These are phyloP conservation scores for Hanseniaspora uvarum DNA, from an alignment of 1,139 yeast genomes.

Conservation along the genomic window DNA sequence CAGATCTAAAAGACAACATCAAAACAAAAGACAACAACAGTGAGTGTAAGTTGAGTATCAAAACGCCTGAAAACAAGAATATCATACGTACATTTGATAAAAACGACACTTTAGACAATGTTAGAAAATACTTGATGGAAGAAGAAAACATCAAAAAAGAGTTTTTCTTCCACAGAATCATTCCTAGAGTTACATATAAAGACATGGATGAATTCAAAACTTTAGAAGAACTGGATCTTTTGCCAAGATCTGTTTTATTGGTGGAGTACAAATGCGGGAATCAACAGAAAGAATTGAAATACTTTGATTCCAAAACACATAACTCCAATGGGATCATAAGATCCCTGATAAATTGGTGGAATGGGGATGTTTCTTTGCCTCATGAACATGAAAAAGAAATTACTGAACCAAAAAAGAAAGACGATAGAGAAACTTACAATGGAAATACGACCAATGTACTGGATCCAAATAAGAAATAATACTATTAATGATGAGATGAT, in stretches of 20 bases:
- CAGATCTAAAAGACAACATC: conserved; percentile 12
- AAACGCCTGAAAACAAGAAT: conserved; percentile 27
- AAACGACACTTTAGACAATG: conserved; percentile 33
- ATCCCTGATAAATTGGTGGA: conserved; percentile 31
- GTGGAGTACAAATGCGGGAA: conserved; percentile 40
- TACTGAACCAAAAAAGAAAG: conserved; percentile 25
- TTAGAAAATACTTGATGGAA: conserved; percentile 52
- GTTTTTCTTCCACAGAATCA: conserved; percentile 39
- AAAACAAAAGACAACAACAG: conserved; percentile 8
- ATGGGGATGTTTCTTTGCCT: conserved; percentile 6
- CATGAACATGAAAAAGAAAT: conserved; percentile 6
- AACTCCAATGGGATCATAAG: conserved; percentile 26
- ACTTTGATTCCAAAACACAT: conserved; percentile 21
- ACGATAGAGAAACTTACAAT: conserved; percentile 37
- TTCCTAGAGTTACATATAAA: conserved; percentile 38
- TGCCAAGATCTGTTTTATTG: conserved; percentile 59
- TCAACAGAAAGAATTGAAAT: not conserved
- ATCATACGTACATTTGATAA: conserved; percentile 26
- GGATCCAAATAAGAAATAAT: not conserved
- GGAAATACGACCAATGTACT: conserved; percentile 32
- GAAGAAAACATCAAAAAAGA: conserved; percentile 40
- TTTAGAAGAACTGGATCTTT: conserved; percentile 41
- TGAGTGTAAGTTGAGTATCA: conserved; percentile 26
- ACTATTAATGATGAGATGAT: no score
- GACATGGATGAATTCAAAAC: conserved; percentile 46